Evolutionary conservation across 2,329 filamentous ascomycete genomes (phyloP).

Genomic region (Ceratocystis albifundus): DNA sequence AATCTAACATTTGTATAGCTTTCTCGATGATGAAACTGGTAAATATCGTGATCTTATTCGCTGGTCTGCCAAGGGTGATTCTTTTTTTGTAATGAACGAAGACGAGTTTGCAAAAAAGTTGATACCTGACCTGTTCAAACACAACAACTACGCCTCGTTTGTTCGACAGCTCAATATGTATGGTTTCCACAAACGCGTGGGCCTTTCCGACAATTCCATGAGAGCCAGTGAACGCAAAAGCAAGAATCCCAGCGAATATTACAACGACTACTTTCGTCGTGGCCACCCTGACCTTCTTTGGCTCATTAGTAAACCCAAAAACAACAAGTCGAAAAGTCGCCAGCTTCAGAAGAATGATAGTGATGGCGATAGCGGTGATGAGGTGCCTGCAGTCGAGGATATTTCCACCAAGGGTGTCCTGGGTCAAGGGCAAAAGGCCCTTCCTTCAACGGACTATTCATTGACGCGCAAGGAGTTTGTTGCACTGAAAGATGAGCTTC

Average conservation of each 20-base stretch:
- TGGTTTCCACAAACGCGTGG: slow-evolving; percentile 92
- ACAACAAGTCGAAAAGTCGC: slow-evolving; percentile 51
- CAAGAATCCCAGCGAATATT: slow-evolving; percentile 97
- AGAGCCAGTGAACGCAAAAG: slow-evolving; percentile 92
- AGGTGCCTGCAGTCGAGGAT: slow-evolving; percentile 35
- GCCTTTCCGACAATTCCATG: slow-evolving; percentile 93
- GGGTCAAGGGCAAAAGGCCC: slow-evolving; percentile 13
- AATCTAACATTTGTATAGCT: slow-evolving; percentile 45
- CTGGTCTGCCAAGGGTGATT: slow-evolving; percentile 94
- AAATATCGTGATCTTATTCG: slow-evolving; percentile 91
- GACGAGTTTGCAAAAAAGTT: slow-evolving; percentile 97
- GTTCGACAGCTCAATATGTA: slow-evolving; percentile 95
- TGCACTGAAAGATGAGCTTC: slow-evolving; percentile 66
- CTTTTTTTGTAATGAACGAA: slow-evolving; percentile 92
- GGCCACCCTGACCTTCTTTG: slow-evolving; percentile 86
- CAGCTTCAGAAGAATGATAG: slow-evolving; percentile 52
- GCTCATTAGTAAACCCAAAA: slow-evolving; percentile 93
- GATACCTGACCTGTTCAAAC: slow-evolving; percentile 95
- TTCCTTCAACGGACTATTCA: slow-evolving; percentile 17
- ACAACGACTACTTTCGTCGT: slow-evolving; percentile 89
- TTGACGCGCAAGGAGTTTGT: slow-evolving; percentile 62
- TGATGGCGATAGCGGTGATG: slow-evolving; percentile 58
- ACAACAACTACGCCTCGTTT: slow-evolving; percentile 96
- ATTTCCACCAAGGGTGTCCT: slow-evolving; percentile 20
- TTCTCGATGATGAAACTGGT: slow-evolving; percentile 62